phyloP scores from a whole-genome alignment of 331 rosid species.

The Quercus lobata region DNA sequence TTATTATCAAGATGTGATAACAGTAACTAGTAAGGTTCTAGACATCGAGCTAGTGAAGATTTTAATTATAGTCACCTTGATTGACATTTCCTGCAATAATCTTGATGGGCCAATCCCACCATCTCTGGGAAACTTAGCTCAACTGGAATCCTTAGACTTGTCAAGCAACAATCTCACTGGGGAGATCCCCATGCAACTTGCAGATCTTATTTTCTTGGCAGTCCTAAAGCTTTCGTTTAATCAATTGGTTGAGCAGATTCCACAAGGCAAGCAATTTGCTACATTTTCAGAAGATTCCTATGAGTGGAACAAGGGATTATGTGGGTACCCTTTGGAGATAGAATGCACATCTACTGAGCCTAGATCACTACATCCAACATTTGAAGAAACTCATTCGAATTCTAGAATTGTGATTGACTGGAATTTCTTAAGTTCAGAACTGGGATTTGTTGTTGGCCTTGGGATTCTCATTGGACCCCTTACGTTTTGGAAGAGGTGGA shows the following conservation, averaged over 20 bases:
- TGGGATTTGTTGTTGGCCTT: slow-evolving; percentile 20
- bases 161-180: slow-evolving; percentile 46
- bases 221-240: slow-evolving; percentile 46
- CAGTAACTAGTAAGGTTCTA: background rate
- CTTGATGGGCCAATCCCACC: slow-evolving; percentile 48
- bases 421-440: slow-evolving; percentile 13
- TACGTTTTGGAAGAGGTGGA: slow-evolving; percentile 23
- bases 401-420: background rate
- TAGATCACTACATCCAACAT: background rate
- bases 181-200: slow-evolving; percentile 37
- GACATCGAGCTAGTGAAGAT: slow-evolving; percentile 34
- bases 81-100: slow-evolving; percentile 52
- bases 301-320: slow-evolving; percentile 5
- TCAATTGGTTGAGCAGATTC: slow-evolving; percentile 22
- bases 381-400: background rate
- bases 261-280: background rate
- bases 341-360: background rate
- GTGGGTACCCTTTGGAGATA: slow-evolving; percentile 5
- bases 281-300: background rate
- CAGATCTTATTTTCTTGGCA: slow-evolving; percentile 42
- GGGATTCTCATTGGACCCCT: slow-evolving; percentile 14
- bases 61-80: slow-evolving; percentile 43
- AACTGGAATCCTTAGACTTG: slow-evolving; percentile 66
- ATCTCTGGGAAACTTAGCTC: slow-evolving; percentile 34
- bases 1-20: slow-evolving; percentile 36